Evolutionary conservation across 768 basidiomycete genomes (phyloP).

Genomic region (Tylopilus vinaceipallidus): DNA sequence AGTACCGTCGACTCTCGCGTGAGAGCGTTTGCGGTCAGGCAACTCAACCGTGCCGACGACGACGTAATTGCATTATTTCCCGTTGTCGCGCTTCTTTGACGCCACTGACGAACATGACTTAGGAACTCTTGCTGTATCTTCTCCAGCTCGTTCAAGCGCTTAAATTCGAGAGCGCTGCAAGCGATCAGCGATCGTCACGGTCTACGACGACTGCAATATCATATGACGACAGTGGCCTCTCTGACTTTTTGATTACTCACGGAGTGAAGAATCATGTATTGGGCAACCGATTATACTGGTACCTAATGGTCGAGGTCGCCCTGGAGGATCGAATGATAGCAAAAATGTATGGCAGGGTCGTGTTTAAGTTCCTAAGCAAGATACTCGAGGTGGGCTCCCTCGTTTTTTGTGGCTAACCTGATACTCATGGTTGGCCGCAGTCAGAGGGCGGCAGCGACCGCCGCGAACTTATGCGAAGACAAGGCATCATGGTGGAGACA

Average conservation of each 20-base stretch:
- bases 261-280: slow-evolving; percentile 81
- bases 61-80: slow-evolving; percentile 55
- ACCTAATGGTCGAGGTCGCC: slow-evolving; percentile 94
- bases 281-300: slow-evolving; percentile 95
- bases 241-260: slow-evolving; percentile 86
- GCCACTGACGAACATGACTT: slow-evolving; percentile 3
- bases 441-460: slow-evolving; percentile 76
- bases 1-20: slow-evolving; percentile 89
- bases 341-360: slow-evolving; percentile 91
- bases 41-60: slow-evolving; percentile 88
- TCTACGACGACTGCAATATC: slow-evolving; percentile 73
- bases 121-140: slow-evolving; percentile 92
- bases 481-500: slow-evolving; percentile 85
- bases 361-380: slow-evolving; percentile 86
- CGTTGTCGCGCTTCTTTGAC: neutral
- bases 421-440: slow-evolving; percentile 34
- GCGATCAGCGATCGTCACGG: slow-evolving; percentile 72
- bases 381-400: slow-evolving; percentile 67
- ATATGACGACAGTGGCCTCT: slow-evolving; percentile 88
- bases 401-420: neutral
- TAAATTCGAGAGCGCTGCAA: slow-evolving; percentile 87
- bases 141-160: slow-evolving; percentile 97
- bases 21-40: slow-evolving; percentile 89
- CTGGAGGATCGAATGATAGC: slow-evolving; percentile 82
- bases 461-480: slow-evolving; percentile 85